phyloP scores from a whole-genome alignment of 306 rosid species.

The Glycyrrhiza uralensis region DNA sequence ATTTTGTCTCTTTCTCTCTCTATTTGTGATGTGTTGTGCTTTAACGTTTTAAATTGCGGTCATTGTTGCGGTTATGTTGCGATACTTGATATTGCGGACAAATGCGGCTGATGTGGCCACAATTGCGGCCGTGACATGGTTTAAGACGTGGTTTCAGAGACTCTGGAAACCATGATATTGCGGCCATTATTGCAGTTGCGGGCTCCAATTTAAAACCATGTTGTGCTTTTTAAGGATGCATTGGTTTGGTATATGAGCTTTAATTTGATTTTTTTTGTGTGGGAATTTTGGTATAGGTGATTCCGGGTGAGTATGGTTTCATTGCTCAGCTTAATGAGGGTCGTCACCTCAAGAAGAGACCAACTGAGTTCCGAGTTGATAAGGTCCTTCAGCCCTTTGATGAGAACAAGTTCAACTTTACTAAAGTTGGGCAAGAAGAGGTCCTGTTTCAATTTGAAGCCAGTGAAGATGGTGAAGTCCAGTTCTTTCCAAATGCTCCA shows the following conservation, averaged over 20 bases:
- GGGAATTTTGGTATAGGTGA: constrained; percentile 53
- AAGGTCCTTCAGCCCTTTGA: constrained; percentile 94
- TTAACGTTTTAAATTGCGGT: too few species aligned
- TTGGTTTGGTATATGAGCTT: neutral
- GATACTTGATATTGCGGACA: too few species aligned
- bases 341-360: constrained; percentile 95
- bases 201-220: too few species aligned
- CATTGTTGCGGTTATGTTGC: too few species aligned
- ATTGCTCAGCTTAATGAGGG: constrained; percentile 97
- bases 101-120: too few species aligned
- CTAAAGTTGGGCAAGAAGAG: constrained; percentile 96
- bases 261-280: constrained; percentile 14
- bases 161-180: too few species aligned
- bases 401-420: constrained; percentile 82
- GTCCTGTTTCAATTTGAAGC: constrained; percentile 78
- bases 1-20: too few species aligned
- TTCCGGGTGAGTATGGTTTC: constrained; percentile 81
- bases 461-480: constrained; percentile 64
- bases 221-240: neutral
- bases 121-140: too few species aligned
- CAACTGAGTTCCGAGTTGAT: constrained; percentile 89
- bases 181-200: too few species aligned
- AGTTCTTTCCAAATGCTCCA: constrained; percentile 70
- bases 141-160: too few species aligned
- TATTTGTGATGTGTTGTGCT: too few species aligned